A percentile compares a stretch with the other conserved stretches of the same genome.
phyloP scores from a whole-genome alignment of 2,329 filamentous ascomycete genomes.

The Aureobasidium sp. region DNA sequence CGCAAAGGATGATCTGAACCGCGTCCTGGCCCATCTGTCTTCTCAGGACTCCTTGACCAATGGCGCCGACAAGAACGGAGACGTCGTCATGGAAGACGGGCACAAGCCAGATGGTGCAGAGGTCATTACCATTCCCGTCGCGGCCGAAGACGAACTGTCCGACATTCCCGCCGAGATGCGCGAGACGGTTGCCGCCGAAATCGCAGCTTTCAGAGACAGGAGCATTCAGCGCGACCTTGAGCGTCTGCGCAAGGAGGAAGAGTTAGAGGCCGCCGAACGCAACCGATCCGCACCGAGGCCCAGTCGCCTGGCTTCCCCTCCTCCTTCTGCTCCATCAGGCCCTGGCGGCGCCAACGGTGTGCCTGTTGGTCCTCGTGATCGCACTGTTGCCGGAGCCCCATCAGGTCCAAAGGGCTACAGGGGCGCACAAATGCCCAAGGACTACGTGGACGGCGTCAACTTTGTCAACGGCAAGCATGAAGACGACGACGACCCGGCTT shows the following conservation, averaged over 20 bases:
- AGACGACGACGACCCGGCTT: conserved; percentile 79
- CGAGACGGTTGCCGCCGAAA: conserved; percentile 87
- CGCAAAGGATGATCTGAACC: conserved; percentile 58
- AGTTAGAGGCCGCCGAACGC: conserved; percentile 79
- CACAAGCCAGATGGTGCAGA: conserved; percentile 57
- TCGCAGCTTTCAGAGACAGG: conserved; percentile 84
- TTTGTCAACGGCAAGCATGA: conserved; percentile 78
- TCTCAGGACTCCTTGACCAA: conserved; percentile 7
- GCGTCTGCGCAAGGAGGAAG: conserved; percentile 78
- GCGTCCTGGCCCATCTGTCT: conserved; percentile 45
- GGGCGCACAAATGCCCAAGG: conserved; percentile 55
- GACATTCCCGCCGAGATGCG: conserved; percentile 96
- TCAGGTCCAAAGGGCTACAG: conserved; percentile 55
- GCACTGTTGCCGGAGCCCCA: conserved; percentile 64
- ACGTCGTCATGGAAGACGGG: conserved; percentile 58
- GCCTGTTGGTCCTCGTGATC: conserved; percentile 62
- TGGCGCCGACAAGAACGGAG: conserved; percentile 53
- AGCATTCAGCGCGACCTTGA: conserved; percentile 85
- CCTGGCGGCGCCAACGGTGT: conserved; percentile 64
- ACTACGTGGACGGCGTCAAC: conserved; percentile 66
- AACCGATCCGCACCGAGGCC: conserved; percentile 56
- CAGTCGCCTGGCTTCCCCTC: conserved; percentile 64
- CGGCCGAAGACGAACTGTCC: conserved; percentile 79
- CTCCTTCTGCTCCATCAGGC: conserved; percentile 38
- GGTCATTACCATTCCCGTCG: conserved; percentile 80